Conservation (phyloP, 768 basidiomycete species). For the Suillus fuscotomentosus region DNA sequence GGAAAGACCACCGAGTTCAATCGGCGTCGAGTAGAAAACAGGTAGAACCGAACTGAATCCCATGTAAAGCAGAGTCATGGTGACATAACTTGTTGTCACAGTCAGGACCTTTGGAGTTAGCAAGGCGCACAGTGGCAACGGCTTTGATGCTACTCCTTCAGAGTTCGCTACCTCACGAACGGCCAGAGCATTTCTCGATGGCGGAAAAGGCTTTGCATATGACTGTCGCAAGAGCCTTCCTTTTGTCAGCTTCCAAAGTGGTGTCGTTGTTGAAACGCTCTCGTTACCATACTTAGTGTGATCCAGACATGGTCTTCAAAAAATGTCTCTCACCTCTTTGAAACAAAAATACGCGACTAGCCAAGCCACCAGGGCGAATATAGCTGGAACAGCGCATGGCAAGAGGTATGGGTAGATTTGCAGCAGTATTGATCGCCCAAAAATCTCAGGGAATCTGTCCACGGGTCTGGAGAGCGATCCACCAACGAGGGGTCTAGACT, state of each 20-base stretch:
- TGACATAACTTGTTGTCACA: slow-evolving; percentile 56
- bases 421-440: slow-evolving; percentile 54
- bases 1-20: slow-evolving; percentile 9
- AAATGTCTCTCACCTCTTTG: slow-evolving; percentile 39
- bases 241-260: not conserved
- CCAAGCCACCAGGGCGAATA: slow-evolving; percentile 50
- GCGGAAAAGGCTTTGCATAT: not conserved
- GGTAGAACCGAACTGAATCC: slow-evolving; percentile 43
- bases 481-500: slow-evolving; percentile 57
- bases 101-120: slow-evolving; percentile 50
- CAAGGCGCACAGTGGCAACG: slow-evolving; percentile 43
- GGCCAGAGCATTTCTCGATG: not conserved
- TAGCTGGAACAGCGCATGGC: slow-evolving; percentile 59
- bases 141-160: slow-evolving; percentile 15
- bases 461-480: slow-evolving; percentile 59
- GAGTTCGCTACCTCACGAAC: not conserved
- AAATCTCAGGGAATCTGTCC: slow-evolving; percentile 56
- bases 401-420: slow-evolving; percentile 65
- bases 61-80: slow-evolving; percentile 60
- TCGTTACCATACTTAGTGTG: slow-evolving; percentile 15
- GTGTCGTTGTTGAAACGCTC: slow-evolving; percentile 25
- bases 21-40: slow-evolving; percentile 18
- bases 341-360: slow-evolving; percentile 45
- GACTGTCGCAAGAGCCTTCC: slow-evolving; percentile 10
- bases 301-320: not conserved